Percentiles rank a stretch among this genome's conserved stretches.
phyloP scores from a whole-genome alignment of 192 early-diverging fungal genomes.

The Backusella parvicylindrica region DNA sequence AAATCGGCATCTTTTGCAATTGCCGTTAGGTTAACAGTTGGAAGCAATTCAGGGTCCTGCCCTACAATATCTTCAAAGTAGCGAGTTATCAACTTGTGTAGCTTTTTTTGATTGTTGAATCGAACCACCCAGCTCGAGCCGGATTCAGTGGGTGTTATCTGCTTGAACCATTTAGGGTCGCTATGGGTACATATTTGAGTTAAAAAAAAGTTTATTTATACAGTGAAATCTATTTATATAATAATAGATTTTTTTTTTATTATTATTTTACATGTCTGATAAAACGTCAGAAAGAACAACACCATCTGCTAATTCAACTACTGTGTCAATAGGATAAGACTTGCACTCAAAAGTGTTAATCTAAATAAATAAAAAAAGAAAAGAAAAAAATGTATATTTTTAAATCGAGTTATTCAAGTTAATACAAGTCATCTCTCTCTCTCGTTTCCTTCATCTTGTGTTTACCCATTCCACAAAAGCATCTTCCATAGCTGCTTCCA shows the following conservation, averaged over 20 bases:
- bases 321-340: conserved; percentile 41
- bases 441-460: background rate
- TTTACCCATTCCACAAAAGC: conserved; percentile 43
- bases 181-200: no score
- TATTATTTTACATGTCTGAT: conserved; percentile 70
- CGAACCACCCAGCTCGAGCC: conserved; percentile 94
- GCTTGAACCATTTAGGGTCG: conserved; percentile 91
- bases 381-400: no score
- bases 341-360: conserved; percentile 64
- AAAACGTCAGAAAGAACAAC: conserved; percentile 80
- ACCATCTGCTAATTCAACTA: conserved; percentile 79
- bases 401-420: background rate
- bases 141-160: conserved; percentile 57
- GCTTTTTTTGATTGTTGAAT: conserved; percentile 90
- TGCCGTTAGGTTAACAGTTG: conserved; percentile 68
- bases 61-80: conserved; percentile 89
- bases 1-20: conserved; percentile 83
- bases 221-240: background rate
- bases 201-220: background rate
- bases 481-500: conserved; percentile 36
- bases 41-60: conserved; percentile 58
- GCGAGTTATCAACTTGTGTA: conserved; percentile 77
- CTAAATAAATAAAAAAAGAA: conserved; percentile 23
- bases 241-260: no score
- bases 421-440: background rate